Percentiles rank a stretch among this genome's conserved stretches.
Evolutionary conservation across 306 rosid genomes (phyloP).

Genomic region (Vicia faba): DNA sequence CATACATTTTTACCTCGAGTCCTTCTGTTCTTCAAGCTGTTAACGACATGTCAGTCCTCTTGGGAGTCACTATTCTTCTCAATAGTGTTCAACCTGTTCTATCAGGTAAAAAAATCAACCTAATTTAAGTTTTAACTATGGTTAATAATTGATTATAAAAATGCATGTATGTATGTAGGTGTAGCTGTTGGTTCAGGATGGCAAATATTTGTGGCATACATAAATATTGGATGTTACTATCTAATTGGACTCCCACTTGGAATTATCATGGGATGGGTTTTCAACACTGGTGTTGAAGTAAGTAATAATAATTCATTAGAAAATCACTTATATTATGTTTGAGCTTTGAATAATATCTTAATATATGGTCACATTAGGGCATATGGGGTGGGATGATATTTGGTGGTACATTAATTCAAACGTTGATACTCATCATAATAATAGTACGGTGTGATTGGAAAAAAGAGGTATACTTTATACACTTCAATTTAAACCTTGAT

Average conservation of each 20-base stretch:
- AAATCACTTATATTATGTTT: no score
- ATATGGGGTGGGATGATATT: conserved; percentile 86
- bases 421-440: conserved; percentile 48
- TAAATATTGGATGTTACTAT: conserved; percentile 64
- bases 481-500: not conserved
- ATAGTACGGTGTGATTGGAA: conserved; percentile 61
- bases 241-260: conserved; percentile 53
- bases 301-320: no score
- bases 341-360: not conserved
- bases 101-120: conserved; percentile 45
- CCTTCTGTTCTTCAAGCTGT: conserved; percentile 52
- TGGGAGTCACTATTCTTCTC: conserved; percentile 60
- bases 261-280: conserved; percentile 50
- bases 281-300: conserved; percentile 29
- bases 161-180: conserved; percentile 31
- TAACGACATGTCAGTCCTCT: conserved; percentile 48
- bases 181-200: conserved; percentile 75
- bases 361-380: conserved; percentile 47
- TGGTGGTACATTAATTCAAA: conserved; percentile 72
- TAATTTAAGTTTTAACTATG: no score
- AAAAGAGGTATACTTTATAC: conserved; percentile 47
- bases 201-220: conserved; percentile 59
- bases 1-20: conserved; percentile 58
- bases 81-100: conserved; percentile 71
- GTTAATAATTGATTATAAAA: no score